Base-by-base conservation (phyloP, 768 basidiomycete genomes). In the Sporobolomyces roseus region DNA sequence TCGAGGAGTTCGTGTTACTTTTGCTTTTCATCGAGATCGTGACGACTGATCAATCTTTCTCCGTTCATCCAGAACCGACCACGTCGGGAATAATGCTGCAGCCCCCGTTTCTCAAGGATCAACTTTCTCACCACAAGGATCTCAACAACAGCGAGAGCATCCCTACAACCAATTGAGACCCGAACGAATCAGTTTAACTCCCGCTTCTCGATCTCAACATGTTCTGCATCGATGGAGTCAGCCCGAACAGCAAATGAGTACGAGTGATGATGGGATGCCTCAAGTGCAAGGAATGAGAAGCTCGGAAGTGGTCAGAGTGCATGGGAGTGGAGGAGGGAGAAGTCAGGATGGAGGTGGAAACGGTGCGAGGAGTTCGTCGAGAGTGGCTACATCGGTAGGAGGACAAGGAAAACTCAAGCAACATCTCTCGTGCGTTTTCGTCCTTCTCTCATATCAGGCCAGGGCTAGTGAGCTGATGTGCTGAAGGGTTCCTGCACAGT, bases 161-260 rank as follows among this genome's bases (percentile, higher is more conserved):
- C 45, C 56, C 17, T 58, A 58, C 56, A 41, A 58, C 19, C 58
- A 60, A 46, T 14, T 60, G 5, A 27, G 45, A 60, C 58, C 58
- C 8, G 14, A 5, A 14, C 29, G 58, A 6, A 6, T 60, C 25
- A 46, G 30, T 14, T 32, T 60, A 6, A 60, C 58, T 46, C 45
- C 58, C 8, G 43, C 58, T 10, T 46, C 58, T 46, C 43, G 58
- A 32, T 17, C 58, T 19, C 4, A 23, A 8, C 58, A 60, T 25
- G 43, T 12, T 10, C 12, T 48, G 2, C 19, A 46, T 29, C 43
- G 49, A 10, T 46, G 58, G 43, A 48, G 43, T 30, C 56, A 13
- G 5, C 25, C 56, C n/a, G 9, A 38, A 16, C 56, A 12, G 9
- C 30, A 27, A 4, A 21, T 19, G 54, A 56, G 14, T 3, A 16